Conservation (phyloP, 2,329 filamentous ascomycete species). For the Colletotrichum chrysophilum region DNA sequence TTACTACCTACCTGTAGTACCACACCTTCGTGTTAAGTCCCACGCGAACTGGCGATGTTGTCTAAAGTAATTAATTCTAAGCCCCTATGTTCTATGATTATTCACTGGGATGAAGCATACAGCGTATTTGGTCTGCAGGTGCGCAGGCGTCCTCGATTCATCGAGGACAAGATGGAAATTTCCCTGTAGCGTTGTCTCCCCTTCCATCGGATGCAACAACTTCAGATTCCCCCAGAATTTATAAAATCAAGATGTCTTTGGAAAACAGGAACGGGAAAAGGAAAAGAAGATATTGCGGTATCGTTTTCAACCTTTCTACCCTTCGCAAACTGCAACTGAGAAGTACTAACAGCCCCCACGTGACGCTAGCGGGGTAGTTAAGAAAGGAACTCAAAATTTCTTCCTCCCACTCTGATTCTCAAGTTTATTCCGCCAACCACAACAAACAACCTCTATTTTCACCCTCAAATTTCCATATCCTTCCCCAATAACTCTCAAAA, state of each 20-base stretch:
- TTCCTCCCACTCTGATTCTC: background rate
- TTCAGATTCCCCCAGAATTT: background rate
- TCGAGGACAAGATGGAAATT: background rate
- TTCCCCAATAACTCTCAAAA: background rate
- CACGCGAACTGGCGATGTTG: background rate
- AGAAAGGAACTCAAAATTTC: background rate
- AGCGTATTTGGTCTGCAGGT: background rate
- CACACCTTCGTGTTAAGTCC: too few relatives aligned
- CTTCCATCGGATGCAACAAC: fast-evolving
- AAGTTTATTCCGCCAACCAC: background rate
- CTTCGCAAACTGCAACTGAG: background rate
- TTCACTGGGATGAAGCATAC: background rate
- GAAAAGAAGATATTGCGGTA: background rate
- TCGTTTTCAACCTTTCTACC: background rate
- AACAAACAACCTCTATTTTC: background rate
- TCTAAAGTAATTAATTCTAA: background rate
- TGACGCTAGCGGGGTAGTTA: background rate
- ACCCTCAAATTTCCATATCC: background rate
- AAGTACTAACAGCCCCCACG: background rate
- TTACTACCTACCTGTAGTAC: too few relatives aligned
- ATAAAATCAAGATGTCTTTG: background rate
- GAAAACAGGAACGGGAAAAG: background rate
- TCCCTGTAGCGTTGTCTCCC: background rate
- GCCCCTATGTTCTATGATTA: background rate
- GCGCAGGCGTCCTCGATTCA: background rate